These are phyloP conservation scores for Kwoniella newhampshirensis DNA, from an alignment of 768 basidiomycete species.

Conservation along the genomic window DNA sequence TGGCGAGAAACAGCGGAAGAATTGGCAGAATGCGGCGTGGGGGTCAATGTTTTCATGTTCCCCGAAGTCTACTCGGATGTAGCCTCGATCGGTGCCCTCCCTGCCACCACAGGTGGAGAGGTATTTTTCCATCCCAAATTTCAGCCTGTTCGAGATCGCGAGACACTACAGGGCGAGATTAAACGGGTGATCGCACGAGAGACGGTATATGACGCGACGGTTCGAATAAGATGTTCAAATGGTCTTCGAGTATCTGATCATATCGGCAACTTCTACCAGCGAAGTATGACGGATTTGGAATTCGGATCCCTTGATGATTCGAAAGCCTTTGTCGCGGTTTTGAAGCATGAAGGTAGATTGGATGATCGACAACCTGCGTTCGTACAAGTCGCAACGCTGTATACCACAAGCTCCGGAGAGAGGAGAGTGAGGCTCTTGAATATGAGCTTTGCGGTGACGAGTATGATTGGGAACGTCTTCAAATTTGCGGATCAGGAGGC, in stretches of 20 bases:
- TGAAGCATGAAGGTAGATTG: slow-evolving; percentile 70
- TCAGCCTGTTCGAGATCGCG: slow-evolving; percentile 65
- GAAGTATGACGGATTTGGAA: slow-evolving; percentile 66
- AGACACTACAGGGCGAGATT: slow-evolving; percentile 71
- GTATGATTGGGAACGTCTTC: slow-evolving; percentile 87
- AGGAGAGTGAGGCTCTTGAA: slow-evolving; percentile 83
- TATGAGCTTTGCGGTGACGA: slow-evolving; percentile 74
- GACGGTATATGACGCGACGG: slow-evolving; percentile 74
- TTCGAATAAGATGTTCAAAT: slow-evolving; percentile 79
- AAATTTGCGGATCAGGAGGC: slow-evolving; percentile 87
- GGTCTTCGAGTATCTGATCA: slow-evolving; percentile 57
- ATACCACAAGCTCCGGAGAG: slow-evolving; percentile 74
- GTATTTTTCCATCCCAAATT: slow-evolving; percentile 92
- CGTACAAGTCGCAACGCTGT: slow-evolving; percentile 82
- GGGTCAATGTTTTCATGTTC: slow-evolving; percentile 83
- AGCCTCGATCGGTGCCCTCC: slow-evolving; percentile 75
- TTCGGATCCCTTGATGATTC: slow-evolving; percentile 79
- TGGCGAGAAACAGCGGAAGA: slow-evolving; percentile 86
- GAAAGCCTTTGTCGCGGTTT: slow-evolving; percentile 70
- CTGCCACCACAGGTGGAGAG: slow-evolving; percentile 81
- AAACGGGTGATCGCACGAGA: slow-evolving; percentile 63
- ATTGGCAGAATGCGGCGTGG: slow-evolving; percentile 83
- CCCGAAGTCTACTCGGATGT: slow-evolving; percentile 78
- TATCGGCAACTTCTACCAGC: slow-evolving; percentile 54
- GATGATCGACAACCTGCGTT: slow-evolving; percentile 71